These are phyloP conservation scores for Sporothrix sp. DNA, from an alignment of 2,329 filamentous ascomycete species.

Conservation along the genomic window DNA sequence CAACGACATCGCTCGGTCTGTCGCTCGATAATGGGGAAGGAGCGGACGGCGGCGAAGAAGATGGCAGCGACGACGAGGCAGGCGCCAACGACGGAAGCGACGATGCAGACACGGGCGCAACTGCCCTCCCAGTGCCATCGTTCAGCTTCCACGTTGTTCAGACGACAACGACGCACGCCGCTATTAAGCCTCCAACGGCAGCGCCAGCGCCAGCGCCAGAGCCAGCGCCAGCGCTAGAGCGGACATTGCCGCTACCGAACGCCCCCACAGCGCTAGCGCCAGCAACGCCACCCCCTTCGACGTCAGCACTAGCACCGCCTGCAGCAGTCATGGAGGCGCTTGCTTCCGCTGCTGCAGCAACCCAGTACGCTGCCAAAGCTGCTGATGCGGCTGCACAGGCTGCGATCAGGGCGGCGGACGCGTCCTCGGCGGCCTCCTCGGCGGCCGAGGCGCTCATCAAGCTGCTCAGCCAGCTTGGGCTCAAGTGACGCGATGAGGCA, in stretches of 20 bases:
- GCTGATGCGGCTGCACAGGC: constrained; percentile 15
- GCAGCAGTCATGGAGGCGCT: background rate
- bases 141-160: background rate
- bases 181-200: background rate
- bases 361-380: constrained; percentile 33
- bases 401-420: constrained; percentile 9
- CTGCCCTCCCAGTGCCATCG: background rate
- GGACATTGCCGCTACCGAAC: background rate
- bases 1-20: background rate
- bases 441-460: background rate
- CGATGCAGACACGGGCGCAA: background rate
- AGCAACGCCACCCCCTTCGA: background rate
- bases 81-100: background rate
- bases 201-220: background rate
- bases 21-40: background rate
- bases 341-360: constrained; percentile 15
- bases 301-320: background rate
- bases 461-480: background rate
- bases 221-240: background rate
- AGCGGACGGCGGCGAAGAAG: background rate
- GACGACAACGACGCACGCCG: background rate
- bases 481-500: background rate
- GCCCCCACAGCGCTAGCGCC: background rate
- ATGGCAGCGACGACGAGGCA: background rate
- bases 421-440: no score